Evolutionary conservation across 1,284 basidiomycete genomes (phyloP).

Genomic region (Malassezia arunalokei): DNA sequence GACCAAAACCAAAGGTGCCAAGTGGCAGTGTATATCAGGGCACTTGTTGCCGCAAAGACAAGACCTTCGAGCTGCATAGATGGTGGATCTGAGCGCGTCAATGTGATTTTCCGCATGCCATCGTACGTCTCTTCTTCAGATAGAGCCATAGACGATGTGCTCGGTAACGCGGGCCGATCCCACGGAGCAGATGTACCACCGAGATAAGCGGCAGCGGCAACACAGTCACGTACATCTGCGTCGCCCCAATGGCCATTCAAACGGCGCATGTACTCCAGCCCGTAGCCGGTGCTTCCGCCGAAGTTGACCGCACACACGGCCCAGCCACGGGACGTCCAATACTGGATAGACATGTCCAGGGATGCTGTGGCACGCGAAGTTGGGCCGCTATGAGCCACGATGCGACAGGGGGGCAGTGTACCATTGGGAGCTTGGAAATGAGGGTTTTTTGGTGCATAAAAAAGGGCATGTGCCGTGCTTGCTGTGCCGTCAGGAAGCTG

Average conservation of each 20-base stretch:
- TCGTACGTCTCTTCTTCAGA: constrained; percentile 7
- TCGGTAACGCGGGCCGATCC: neutral
- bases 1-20: neutral
- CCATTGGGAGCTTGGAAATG: constrained; percentile 50
- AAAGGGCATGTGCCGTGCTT: constrained; percentile 50
- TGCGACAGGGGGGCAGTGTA: constrained; percentile 57
- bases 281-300: constrained; percentile 58
- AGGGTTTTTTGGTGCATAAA: constrained; percentile 57
- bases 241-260: constrained; percentile 59
- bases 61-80: constrained; percentile 2
- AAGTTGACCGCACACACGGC: constrained; percentile 59
- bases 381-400: constrained; percentile 59
- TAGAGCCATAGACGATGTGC: neutral
- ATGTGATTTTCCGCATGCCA: constrained; percentile 11
- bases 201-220: constrained; percentile 52
- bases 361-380: constrained; percentile 51
- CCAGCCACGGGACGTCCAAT: constrained; percentile 47
- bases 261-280: constrained; percentile 48
- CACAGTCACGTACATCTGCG: constrained; percentile 57
- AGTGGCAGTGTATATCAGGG: neutral
- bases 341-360: constrained; percentile 51
- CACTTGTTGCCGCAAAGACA: neutral
- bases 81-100: neutral
- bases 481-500: constrained; percentile 21
- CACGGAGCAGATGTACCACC: constrained; percentile 28